A percentile compares a stretch with the other conserved stretches of the same genome.
Evolutionary conservation across 2,329 filamentous ascomycete genomes (phyloP).

Genomic region (Alternaria brassicae): DNA sequence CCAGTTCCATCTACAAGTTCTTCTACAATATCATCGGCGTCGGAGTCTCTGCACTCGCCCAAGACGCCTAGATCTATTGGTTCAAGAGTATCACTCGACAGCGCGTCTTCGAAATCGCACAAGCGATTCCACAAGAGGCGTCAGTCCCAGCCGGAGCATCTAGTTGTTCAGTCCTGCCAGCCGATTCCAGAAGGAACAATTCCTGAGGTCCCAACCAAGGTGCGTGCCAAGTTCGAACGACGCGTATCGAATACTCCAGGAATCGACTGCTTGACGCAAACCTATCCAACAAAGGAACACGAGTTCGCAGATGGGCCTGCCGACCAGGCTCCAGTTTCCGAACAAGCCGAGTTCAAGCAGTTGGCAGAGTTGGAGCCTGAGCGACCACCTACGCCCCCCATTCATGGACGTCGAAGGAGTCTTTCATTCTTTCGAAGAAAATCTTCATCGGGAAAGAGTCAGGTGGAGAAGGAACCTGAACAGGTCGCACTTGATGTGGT

Average conservation of each 20-base stretch:
- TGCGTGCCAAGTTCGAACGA: slow-evolving; percentile 47
- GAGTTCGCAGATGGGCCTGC: slow-evolving; percentile 18
- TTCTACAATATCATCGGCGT: slow-evolving; percentile 14
- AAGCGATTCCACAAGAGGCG: slow-evolving; percentile 44
- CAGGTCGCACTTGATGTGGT: slow-evolving; percentile 35
- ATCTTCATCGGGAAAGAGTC: slow-evolving; percentile 34
- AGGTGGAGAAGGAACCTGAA: slow-evolving; percentile 24
- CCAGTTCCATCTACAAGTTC: slow-evolving; percentile 15
- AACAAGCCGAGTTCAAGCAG: slow-evolving; percentile 20
- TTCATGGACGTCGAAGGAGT: slow-evolving; percentile 34
- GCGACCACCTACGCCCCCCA: slow-evolving; percentile 30
- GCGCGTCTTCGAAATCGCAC: slow-evolving; percentile 22
- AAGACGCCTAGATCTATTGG: slow-evolving; percentile 29
- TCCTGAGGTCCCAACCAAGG: slow-evolving; percentile 43
- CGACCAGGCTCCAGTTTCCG: slow-evolving; percentile 3
- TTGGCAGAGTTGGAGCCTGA: slow-evolving; percentile 32
- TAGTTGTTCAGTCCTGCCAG: slow-evolving; percentile 43
- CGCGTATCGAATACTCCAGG: slow-evolving; percentile 45
- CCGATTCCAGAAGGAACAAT: slow-evolving; percentile 41
- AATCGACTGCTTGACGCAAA: slow-evolving; percentile 48
- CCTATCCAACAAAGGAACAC: slow-evolving; percentile 43
- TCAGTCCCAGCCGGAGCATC: slow-evolving; percentile 35
- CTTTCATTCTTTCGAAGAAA: slow-evolving; percentile 43
- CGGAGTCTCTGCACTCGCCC: slow-evolving; percentile 25
- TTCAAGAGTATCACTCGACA: slow-evolving; percentile 31